phyloP scores from a whole-genome alignment of 1,284 basidiomycete species.

The Somion occarium region DNA sequence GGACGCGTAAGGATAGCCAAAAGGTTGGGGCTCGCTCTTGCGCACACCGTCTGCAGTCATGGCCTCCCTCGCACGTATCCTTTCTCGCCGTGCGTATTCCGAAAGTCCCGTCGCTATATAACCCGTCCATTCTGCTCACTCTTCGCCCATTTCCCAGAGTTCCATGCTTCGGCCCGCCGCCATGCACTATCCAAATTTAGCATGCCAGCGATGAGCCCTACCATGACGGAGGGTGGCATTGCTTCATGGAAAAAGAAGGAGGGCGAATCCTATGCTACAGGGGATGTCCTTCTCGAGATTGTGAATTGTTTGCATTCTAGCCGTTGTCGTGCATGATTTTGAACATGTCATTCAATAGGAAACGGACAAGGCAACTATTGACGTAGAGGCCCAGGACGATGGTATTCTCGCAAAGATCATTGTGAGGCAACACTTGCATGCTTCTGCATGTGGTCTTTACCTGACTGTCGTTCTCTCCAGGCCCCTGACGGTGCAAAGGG shows the following conservation, averaged over 20 bases:
- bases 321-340: neutral
- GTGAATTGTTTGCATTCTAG: no score
- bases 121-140: slow-evolving; percentile 4
- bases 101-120: neutral
- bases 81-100: slow-evolving; percentile 55
- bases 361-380: slow-evolving; percentile 99
- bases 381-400: slow-evolving; percentile 98
- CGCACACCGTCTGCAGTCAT: slow-evolving; percentile 31
- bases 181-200: slow-evolving; percentile 85
- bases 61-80: slow-evolving; percentile 58
- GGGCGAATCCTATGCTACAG: slow-evolving; percentile 84
- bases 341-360: slow-evolving; percentile 49
- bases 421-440: slow-evolving; percentile 33
- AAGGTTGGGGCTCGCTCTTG: slow-evolving; percentile 15
- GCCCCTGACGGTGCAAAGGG: slow-evolving; percentile 81
- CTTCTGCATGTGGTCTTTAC: neutral
- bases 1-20: slow-evolving; percentile 29
- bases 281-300: slow-evolving; percentile 94
- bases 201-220: slow-evolving; percentile 99
- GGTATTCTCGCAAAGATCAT: slow-evolving; percentile 93
- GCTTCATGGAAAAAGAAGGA: slow-evolving; percentile 97
- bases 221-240: slow-evolving; percentile 99
- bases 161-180: slow-evolving; percentile 77
- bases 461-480: slow-evolving; percentile 35
- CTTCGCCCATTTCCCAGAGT: slow-evolving; percentile 43